Base-by-base conservation (phyloP, 305 asterid genomes). In the Caryopteris hybrid region DNA sequence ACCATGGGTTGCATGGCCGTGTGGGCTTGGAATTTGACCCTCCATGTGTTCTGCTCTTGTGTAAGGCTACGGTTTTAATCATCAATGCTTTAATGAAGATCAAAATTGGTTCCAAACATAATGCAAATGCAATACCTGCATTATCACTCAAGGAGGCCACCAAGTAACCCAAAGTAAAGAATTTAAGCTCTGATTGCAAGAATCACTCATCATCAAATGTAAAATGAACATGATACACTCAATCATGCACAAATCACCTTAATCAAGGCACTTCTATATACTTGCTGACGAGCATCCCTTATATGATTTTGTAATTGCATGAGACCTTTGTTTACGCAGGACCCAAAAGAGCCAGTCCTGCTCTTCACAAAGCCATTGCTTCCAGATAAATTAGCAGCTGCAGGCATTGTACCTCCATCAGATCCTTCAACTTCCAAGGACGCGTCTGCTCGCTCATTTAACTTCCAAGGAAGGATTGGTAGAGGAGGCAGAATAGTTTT, bases 401-500 rank as follows among this genome's bases (percentile, higher is more conserved):
- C 95, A 16, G 96, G 96, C 39, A 88, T 94, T 65, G 68, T 73
- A 73, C 91, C 92, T 17, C 97, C 95, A 67, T 61, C 89, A 50
- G 83, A 71, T 75, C 77, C 83, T 78, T 71, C 88, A 46, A 69
- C 80, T 31, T 67, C 85, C 45, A 77, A 79, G 46, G 88, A 76
- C 41, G 41, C 78, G n/a, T 54, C 85, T 67, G 64, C 81, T 60
- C 87, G 76, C 21, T 8, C 84, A 12, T 70, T 65, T 38, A 66
- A 71, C 72, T 70, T 86, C 66, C 92, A 70, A 48, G 96, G 96
- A 66, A 85, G 99, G 74, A 78, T 93, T 27, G 99, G 99, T 8
- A 85, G 99, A 61, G 99, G 97, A 4, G 99, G 99, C 33, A 76
- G 99, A 73, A 88, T 93, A 70, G 77, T 93, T 46, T 93, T 90